These are phyloP conservation scores for Tetracladium setigerum DNA, from an alignment of 495 filamentous ascomycete species.

Conservation along the genomic window DNA sequence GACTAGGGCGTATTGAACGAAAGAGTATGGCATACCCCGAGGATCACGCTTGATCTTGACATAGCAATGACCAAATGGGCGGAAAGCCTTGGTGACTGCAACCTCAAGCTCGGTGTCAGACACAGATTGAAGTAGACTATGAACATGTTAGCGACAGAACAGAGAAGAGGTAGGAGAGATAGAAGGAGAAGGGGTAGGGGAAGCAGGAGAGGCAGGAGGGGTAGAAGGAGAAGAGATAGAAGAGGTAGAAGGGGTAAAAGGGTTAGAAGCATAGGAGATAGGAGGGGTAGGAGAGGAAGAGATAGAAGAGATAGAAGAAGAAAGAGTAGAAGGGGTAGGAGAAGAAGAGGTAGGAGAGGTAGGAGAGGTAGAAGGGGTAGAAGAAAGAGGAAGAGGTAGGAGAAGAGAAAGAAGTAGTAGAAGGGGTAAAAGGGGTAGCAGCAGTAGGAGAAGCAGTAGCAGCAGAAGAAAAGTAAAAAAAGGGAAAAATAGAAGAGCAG, in stretches of 20 bases:
- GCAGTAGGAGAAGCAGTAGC: no score
- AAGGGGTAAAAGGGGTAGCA: no score
- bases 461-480: no score
- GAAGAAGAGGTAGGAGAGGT: no score
- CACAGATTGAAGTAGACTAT: constrained; percentile 29
- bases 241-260: not conserved
- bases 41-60: constrained; percentile 55
- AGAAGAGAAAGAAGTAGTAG: no score
- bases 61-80: constrained; percentile 44
- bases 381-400: no score
- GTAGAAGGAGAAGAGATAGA: not conserved
- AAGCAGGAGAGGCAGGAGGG: not conserved
- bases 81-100: constrained; percentile 44
- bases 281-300: no score
- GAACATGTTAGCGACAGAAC: constrained; percentile 21
- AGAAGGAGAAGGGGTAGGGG: constrained; percentile 4
- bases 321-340: no score
- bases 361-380: no score
- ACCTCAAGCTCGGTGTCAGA: constrained; percentile 42
- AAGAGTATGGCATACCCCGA: constrained; percentile 54
- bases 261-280: not conserved
- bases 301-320: no score
- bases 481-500: no score
- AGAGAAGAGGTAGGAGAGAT: not conserved
- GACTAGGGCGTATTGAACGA: constrained; percentile 52